Conservation (phyloP, 2,329 filamentous ascomycete genomes). For the Colletotrichum sansevieriae region DNA sequence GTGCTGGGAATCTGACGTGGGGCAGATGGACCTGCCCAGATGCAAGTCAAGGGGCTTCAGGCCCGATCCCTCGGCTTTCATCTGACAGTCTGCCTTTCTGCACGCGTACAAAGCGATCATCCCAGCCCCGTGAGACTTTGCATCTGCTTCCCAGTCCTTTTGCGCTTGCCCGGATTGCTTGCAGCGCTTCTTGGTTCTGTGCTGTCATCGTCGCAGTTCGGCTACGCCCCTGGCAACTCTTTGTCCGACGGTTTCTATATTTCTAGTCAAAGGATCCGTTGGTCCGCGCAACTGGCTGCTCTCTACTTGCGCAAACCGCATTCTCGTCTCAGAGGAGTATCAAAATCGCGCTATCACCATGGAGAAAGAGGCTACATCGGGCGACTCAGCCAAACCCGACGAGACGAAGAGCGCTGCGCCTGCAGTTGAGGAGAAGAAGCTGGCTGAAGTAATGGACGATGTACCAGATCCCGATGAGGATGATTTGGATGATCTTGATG, state of each 20-base stretch:
- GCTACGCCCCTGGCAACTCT: neutral
- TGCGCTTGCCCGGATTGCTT: slow-evolving; percentile 11
- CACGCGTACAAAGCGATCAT: slow-evolving; percentile 35
- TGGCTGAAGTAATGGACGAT: slow-evolving; percentile 59
- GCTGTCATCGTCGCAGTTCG: slow-evolving; percentile 8
- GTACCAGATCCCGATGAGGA: slow-evolving; percentile 93
- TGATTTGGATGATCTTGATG: slow-evolving; percentile 91
- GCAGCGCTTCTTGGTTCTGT: slow-evolving; percentile 15
- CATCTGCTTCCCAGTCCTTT: slow-evolving; percentile 11
- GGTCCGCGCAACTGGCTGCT: neutral
- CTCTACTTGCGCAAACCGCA: neutral
- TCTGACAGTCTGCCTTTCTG: slow-evolving; percentile 39
- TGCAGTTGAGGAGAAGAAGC: slow-evolving; percentile 44
- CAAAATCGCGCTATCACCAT: neutral
- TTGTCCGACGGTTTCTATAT: slow-evolving; percentile 19
- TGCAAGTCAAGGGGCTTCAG: slow-evolving; percentile 41
- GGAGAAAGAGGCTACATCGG: slow-evolving; percentile 36
- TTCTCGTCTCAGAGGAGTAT: neutral
- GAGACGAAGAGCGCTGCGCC: slow-evolving; percentile 42
- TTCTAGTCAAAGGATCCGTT: neutral
- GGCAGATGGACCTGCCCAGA: slow-evolving; percentile 37
- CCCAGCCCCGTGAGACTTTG: slow-evolving; percentile 32
- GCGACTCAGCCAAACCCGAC: slow-evolving; percentile 30
- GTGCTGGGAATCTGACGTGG: slow-evolving; percentile 40
- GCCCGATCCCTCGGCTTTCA: slow-evolving; percentile 41